These are phyloP conservation scores for Thelonectria olida DNA, from an alignment of 2,329 filamentous ascomycete species.

Conservation along the genomic window DNA sequence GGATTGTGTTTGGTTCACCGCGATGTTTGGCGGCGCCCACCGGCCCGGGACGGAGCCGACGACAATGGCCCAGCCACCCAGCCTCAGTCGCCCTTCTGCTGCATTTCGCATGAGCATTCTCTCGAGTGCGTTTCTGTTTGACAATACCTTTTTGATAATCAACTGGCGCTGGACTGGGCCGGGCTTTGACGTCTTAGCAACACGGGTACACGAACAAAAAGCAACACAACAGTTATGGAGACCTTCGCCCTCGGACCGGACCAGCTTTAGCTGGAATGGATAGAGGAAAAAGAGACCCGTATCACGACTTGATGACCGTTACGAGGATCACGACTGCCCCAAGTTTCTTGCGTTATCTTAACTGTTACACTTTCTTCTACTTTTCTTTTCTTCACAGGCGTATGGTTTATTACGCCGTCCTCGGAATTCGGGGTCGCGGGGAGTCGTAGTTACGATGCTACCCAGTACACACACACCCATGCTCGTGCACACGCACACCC, in stretches of 20 bases:
- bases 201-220: slow-evolving; percentile 17
- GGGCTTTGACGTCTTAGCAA: slow-evolving; percentile 16
- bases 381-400: slow-evolving; percentile 26
- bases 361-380: slow-evolving; percentile 19
- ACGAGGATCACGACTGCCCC: slow-evolving; percentile 39
- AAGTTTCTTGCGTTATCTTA: slow-evolving; percentile 29
- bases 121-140: slow-evolving; percentile 25
- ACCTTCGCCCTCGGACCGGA: neutral
- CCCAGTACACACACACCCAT: neutral
- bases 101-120: slow-evolving; percentile 10
- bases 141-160: slow-evolving; percentile 33
- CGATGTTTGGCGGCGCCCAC: slow-evolving; percentile 1
- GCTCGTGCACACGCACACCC: slow-evolving; percentile 4
- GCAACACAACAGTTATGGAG: neutral
- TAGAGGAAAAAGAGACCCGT: slow-evolving; percentile 23
- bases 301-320: slow-evolving; percentile 43
- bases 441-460: slow-evolving; percentile 14
- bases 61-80: slow-evolving; percentile 14
- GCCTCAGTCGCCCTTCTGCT: slow-evolving; percentile 15
- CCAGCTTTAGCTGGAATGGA: neutral
- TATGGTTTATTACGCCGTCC: slow-evolving; percentile 31
- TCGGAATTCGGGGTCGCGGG: slow-evolving; percentile 41
- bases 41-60: slow-evolving; percentile 29
- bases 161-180: slow-evolving; percentile 22
- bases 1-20: slow-evolving; percentile 19